Conservation (phyloP, 2,329 filamentous ascomycete genomes). For the Bipolaris zeicola region DNA sequence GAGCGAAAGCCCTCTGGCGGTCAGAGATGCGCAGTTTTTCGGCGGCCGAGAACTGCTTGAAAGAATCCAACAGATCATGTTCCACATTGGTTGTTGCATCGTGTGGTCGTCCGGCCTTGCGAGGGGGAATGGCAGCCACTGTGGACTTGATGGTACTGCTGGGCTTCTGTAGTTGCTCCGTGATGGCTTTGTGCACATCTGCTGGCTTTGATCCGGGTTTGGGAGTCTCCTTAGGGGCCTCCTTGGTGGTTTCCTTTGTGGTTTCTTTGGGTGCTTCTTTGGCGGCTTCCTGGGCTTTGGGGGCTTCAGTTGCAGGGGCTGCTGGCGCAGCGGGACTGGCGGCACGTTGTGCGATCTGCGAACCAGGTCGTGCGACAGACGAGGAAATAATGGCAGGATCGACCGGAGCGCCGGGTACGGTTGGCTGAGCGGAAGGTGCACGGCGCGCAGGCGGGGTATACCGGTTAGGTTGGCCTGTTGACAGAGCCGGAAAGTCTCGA, state of each 20-base stretch:
- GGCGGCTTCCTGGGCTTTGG: conserved; percentile 2
- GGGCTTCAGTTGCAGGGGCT: conserved; percentile 23
- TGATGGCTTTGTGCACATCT: conserved; percentile 25
- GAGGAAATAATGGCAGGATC: conserved; percentile 91
- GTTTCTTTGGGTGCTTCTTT: conserved; percentile 8
- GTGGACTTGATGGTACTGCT: conserved; percentile 38
- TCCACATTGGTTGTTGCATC: conserved; percentile 66
- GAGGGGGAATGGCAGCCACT: conserved; percentile 32
- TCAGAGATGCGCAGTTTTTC: conserved; percentile 67
- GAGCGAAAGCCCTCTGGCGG: conserved; percentile 58
- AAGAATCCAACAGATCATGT: conserved; percentile 65
- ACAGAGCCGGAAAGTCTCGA: conserved; percentile 71
- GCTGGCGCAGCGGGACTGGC: conserved; percentile 32
- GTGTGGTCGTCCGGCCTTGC: conserved; percentile 51
- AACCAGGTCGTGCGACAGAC: conserved; percentile 65
- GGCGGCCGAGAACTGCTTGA: conserved; percentile 66
- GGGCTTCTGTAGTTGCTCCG: conserved; percentile 36
- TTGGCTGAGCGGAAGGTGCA: conserved; percentile 74
- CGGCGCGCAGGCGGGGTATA: conserved; percentile 91
- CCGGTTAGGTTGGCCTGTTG: conserved; percentile 66
- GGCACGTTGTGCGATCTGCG: conserved; percentile 32
- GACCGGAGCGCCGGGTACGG: conserved; percentile 75
- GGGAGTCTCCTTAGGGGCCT: conserved; percentile 1
- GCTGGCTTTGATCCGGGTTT: conserved; percentile 28
- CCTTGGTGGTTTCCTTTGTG: conserved; percentile 2